Conservation (phyloP, 768 basidiomycete genomes). For the Tulasnella sp. region DNA sequence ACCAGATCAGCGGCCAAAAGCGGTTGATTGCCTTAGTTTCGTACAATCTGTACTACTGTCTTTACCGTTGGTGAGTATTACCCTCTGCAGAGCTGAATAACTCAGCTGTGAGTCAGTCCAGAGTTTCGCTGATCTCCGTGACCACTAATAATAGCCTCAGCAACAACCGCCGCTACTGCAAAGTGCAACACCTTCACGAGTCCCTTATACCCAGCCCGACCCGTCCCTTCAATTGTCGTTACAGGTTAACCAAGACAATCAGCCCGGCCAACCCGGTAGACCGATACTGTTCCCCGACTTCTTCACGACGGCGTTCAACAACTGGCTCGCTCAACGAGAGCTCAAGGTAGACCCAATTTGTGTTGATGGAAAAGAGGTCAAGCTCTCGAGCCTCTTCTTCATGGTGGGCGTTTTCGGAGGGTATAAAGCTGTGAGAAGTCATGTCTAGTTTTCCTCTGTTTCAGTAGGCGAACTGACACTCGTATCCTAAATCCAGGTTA, state of each 20-base stretch:
- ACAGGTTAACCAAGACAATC: too few relatives aligned
- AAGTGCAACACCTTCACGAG: too few relatives aligned
- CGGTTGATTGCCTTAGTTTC: neutral
- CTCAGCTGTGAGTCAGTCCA: too few relatives aligned
- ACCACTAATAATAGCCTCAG: too few relatives aligned
- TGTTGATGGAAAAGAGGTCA: neutral
- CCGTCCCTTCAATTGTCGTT: too few relatives aligned
- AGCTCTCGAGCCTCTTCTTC: neutral
- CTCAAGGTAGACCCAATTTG: neutral
- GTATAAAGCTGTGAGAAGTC: neutral
- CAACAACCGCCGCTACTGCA: too few relatives aligned
- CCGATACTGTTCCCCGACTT: neutral
- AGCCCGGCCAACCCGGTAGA: neutral
- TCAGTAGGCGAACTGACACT: neutral
- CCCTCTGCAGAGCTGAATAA: too few relatives aligned
- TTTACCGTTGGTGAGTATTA: too few relatives aligned
- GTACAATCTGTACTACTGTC: neutral
- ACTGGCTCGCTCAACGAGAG: neutral
- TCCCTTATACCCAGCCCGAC: too few relatives aligned
- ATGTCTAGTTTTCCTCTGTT: neutral
- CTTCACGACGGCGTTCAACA: constrained; percentile 2
- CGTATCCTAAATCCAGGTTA: neutral
- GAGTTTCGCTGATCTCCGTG: too few relatives aligned
- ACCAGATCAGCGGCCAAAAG: neutral
- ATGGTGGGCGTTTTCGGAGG: constrained; percentile 2